Base-by-base conservation (phyloP, 2,329 filamentous ascomycete species). In the Atkinsonella hypoxylon region DNA sequence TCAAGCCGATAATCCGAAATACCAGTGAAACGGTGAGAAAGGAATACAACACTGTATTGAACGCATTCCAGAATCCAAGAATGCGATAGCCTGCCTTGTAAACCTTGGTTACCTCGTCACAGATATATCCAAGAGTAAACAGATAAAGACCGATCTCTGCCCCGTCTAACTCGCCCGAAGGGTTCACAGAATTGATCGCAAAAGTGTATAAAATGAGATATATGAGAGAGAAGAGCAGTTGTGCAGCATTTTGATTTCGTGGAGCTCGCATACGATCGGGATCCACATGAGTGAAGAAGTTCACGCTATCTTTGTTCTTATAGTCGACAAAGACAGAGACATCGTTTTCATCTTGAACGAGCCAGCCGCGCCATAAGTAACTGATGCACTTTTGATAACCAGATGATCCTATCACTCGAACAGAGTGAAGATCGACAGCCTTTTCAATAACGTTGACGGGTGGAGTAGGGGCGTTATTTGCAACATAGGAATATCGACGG, bases 381-480 rank as follows among this genome's bases (percentile, higher is more conserved):
- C 77, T 81, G 61, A 97, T 89, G 63, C 91, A 97, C 70, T 94
- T 95, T 58, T 97, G 93, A 66, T 97, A 98, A 26, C 93, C 91
- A 0, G 88, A 89, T 0, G 87, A 91, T 2, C 89, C 89, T 55
- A 97, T 97, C 45, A 98, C 82, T 13, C 79, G 77, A 44, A 97
- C 74, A 1, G 91, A 89, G 64, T 98, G 93, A 26, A 97, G 70
- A 61, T 98, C 93, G 36, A 97, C 89, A 0, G 93, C 88, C 61
- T 89, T 87, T 67, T 98, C 93, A 53, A 98, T 83, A 20, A 88
- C 93, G 62, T 97, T 98, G 55, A 85, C 77, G 0, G 91, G 87
- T 1, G 76, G 70, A 0, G 88, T 89, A 41, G 85, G 74, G 56
- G 85, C 74, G 41, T 81, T 82, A 55, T 91, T 78, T 40, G 86